phyloP scores from a whole-genome alignment of 2,329 filamentous ascomycete species.

The Mycosphaerella arachidis region DNA sequence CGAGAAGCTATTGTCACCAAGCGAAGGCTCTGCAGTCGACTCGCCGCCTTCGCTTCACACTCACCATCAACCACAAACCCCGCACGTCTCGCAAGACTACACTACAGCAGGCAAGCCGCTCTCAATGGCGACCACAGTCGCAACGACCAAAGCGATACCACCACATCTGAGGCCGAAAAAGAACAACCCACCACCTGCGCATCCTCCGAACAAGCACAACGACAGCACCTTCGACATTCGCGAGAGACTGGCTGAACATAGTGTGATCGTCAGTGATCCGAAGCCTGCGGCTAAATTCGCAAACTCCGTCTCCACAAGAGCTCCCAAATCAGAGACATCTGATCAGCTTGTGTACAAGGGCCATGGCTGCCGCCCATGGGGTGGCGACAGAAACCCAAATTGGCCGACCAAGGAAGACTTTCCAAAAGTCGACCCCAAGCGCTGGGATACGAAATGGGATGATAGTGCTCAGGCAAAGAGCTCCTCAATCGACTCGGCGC shows the following conservation, averaged over 20 bases:
- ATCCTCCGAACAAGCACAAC: neutral
- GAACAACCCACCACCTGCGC: neutral
- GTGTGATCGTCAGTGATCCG: slow-evolving; percentile 16
- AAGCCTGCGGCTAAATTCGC: slow-evolving; percentile 7
- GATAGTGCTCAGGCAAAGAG: slow-evolving; percentile 2
- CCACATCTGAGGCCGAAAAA: slow-evolving; percentile 3
- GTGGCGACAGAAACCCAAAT: neutral
- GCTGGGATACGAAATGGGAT: slow-evolving; percentile 13
- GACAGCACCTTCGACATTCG: neutral
- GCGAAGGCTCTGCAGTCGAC: neutral
- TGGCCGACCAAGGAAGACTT: slow-evolving; percentile 17
- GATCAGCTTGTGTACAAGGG: slow-evolving; percentile 2
- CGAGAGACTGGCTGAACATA: slow-evolving; percentile 15
- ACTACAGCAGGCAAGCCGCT: neutral
- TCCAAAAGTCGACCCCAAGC: slow-evolving; percentile 17
- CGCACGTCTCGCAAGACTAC: neutral
- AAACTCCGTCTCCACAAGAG: slow-evolving; percentile 4
- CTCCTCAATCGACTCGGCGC: slow-evolving; percentile 12
- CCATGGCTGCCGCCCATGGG: neutral
- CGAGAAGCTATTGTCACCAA: neutral
- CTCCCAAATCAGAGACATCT: neutral
- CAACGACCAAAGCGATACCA: neutral
- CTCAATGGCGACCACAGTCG: neutral
- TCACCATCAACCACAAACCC: neutral
- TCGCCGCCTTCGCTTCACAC: neutral